Evolutionary conservation across 2,329 filamentous ascomycete species (phyloP), one percentile per base, ranked within the genome.

Genomic region (Phyllosticta citriasiana): DNA sequence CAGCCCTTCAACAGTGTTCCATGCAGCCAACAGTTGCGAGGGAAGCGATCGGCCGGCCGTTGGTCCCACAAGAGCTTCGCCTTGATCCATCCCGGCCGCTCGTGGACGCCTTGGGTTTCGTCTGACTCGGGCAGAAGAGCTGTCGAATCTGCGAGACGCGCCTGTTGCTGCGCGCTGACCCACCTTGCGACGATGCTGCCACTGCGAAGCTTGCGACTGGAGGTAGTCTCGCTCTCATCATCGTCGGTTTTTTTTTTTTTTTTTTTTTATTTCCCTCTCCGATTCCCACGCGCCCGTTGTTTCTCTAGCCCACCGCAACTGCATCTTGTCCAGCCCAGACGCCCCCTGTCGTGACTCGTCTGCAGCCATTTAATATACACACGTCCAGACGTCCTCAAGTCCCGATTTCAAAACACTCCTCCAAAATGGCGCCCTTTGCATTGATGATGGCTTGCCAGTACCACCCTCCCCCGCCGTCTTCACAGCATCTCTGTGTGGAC

Each of bases 31-130:
- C 40, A 24, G 55, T 61, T 22, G 22, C 26, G 51, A 50, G 50
- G 60, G 60, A 57, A 61, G 55, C 50, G 60, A 61, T 61, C 60
- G 60, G 55, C 60, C 60, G 33, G 54, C 55, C 60, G 60, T 61
- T 61, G 59, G 59, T 56, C 59, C 59, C 59, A 57, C 53, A 40
- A 60, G 33, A 55, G 53, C 40, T 53, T 55, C 22, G 50, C 35
- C 55, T 26, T 55, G 55, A 30, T 55, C 27, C 51, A 61, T 54
- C 60, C 55, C 33, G 51, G 60, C 52, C 16, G 47, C 50, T 53
- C 19, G 53, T 55, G 53, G 53, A 26, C 26, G 53, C 53, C 53
- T 55, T 55, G 53, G 53, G 51, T 53, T 40, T 40, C 33, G 33
- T 40, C 33, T 40, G 33, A 40, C 33, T 40, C 33, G 33, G 33